These are phyloP conservation scores for Wallacemonas sp. DNA, from an alignment of 208 protist species.

Conservation along the genomic window DNA sequence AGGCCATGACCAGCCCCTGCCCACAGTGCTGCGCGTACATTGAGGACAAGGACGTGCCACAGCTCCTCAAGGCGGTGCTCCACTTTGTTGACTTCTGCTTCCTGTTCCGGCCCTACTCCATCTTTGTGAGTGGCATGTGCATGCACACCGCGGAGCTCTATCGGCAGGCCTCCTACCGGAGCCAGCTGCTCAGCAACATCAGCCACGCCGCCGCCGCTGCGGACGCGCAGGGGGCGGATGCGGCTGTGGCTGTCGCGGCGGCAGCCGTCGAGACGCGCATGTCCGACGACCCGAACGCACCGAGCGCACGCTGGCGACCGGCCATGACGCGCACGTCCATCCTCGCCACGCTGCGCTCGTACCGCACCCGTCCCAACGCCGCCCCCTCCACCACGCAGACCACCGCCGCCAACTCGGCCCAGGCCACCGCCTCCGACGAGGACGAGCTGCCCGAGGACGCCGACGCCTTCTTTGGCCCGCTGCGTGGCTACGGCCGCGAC, in stretches of 20 bases:
- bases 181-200: neutral
- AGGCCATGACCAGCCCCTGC: neutral
- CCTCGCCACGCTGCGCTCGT: neutral
- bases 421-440: neutral
- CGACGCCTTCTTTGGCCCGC: constrained; percentile 10
- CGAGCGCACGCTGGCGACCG: constrained; percentile 1
- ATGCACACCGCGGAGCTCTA: constrained; percentile 54
- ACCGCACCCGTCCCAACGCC: neutral
- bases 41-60: constrained; percentile 47
- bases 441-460: neutral
- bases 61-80: constrained; percentile 55
- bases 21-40: constrained; percentile 46
- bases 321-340: constrained; percentile 9
- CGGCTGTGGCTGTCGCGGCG: neutral
- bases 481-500: constrained; percentile 40
- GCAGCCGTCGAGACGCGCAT: neutral
- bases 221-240: neutral
- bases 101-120: constrained; percentile 46
- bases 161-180: constrained; percentile 26
- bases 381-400: neutral
- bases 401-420: neutral
- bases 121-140: constrained; percentile 29
- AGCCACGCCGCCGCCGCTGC: neutral
- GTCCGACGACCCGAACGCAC: neutral
- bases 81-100: constrained; percentile 54